Evolutionary conservation across 148 eudicot species (phyloP).

Genomic region (Polygonum aviculare): DNA sequence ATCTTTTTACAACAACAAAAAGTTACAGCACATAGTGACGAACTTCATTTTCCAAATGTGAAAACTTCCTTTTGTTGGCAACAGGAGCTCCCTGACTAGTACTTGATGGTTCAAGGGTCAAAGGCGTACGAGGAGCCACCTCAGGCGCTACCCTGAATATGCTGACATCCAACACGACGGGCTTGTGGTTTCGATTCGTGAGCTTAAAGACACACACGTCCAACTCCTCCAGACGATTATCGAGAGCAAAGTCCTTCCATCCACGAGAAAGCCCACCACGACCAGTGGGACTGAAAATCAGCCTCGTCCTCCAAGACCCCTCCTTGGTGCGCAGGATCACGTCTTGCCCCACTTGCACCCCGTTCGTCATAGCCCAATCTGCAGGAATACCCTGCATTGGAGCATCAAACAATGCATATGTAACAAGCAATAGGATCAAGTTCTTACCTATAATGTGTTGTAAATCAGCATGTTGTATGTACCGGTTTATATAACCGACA

Average conservation of each 20-base stretch:
- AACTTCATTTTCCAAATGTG: not conserved
- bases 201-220: slow-evolving; percentile 42
- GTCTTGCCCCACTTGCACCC: slow-evolving; percentile 9
- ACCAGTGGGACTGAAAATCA: not conserved
- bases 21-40: not conserved
- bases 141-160: slow-evolving; percentile 37
- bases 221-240: slow-evolving; percentile 33
- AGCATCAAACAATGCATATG: not conserved
- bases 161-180: slow-evolving; percentile 23
- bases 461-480: no score
- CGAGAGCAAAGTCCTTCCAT: slow-evolving; percentile 32
- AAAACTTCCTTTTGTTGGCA: not conserved
- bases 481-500: not conserved
- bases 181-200: slow-evolving; percentile 5
- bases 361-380: slow-evolving; percentile 20
- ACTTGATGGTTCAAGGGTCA: not conserved
- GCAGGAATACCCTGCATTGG: slow-evolving; percentile 30
- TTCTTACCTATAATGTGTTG: not conserved
- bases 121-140: slow-evolving; percentile 10
- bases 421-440: not conserved
- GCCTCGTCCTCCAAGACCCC: slow-evolving; percentile 21
- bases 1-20: not conserved
- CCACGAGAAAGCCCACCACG: slow-evolving; percentile 17
- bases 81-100: not conserved
- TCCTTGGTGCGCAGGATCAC: slow-evolving; percentile 26